These are phyloP conservation scores for Endocalyx cinctus DNA, from an alignment of 2,329 filamentous ascomycete genomes.

Conservation along the genomic window DNA sequence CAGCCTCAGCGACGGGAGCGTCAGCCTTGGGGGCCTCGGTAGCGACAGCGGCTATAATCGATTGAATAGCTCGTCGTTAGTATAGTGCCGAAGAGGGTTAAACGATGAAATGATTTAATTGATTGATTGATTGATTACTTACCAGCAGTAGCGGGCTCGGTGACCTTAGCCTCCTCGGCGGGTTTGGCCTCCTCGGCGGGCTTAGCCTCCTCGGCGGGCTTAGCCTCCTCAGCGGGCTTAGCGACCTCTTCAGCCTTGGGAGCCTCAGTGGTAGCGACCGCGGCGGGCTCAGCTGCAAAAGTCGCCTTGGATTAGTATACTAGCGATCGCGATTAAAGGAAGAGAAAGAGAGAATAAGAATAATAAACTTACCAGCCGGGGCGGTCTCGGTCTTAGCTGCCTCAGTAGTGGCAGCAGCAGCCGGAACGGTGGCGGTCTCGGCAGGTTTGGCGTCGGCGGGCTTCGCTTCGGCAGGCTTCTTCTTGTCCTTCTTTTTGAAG, in stretches of 20 bases:
- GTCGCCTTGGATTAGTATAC: constrained; percentile 13
- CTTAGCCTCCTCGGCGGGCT: constrained; percentile 12
- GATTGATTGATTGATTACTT: too few relatives aligned
- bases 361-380: too few relatives aligned
- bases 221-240: constrained; percentile 1
- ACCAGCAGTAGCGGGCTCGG: too few relatives aligned
- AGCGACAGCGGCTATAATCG: neutral
- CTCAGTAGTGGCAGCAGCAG: constrained; percentile 14
- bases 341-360: too few relatives aligned
- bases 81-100: too few relatives aligned
- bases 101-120: too few relatives aligned
- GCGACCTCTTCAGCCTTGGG: constrained; percentile 1
- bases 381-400: constrained; percentile 17
- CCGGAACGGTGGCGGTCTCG: constrained; percentile 16
- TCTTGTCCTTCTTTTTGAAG: constrained; percentile 43
- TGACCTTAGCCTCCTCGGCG: too few relatives aligned
- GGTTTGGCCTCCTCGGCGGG: too few relatives aligned
- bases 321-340: too few relatives aligned
- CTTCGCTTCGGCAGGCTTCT: constrained; percentile 5
- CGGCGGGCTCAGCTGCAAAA: constrained; percentile 10
- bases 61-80: too few relatives aligned
- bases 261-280: constrained; percentile 6
- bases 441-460: constrained; percentile 20
- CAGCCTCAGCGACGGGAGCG: neutral
- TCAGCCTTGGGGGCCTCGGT: neutral